Base-by-base conservation (phyloP, 73 alveolate species). In the Paramecium sonneborni region DNA sequence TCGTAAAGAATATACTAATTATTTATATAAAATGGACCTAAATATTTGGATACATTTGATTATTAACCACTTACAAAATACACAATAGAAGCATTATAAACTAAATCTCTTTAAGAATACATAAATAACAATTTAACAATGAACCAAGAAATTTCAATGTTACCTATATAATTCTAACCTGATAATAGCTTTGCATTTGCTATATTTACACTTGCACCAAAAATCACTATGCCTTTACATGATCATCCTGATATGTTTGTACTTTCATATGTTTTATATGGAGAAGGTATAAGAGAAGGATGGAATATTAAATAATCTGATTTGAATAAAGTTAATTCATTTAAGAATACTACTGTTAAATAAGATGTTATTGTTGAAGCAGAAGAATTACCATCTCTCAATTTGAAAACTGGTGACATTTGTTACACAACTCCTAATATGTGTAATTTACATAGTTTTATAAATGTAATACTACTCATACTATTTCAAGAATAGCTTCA, bases 221-320 rank as follows among this genome's bases (percentile, higher is more conserved):
- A 15, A 62, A 26, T 62, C 12, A 32, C 44, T 3, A 62, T 62
- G 84, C 84, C 84, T 30, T n/a, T 62, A 6, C 84, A 62, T 62
- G 84, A 62, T 30, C 84, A 62, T 62, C 84, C 84, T 26, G 84
- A 62, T 30, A 62, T 62, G 84, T 62, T 62, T 62, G 84, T 62
- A 5, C 14, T 62, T 11, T 62, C 84, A 5, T 62, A 62, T 62
- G 26, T 62, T 30, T 62, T 62, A 32, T 46, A 62, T 62, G 84
- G 84, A 26, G 84, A 62, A 15, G 84, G 84, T 11, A 32, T 30
- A 7, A 62, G 84, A 32, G 84, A 62, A 30, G 84, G 84, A 30
- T 62, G 84, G n/a, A 62, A 62, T 62, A 62, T 62, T 2, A 62
- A 32, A 52, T 52, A 52, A 21, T 1, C n/a, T 62, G 48, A 62